Base-by-base conservation (phyloP, 1,139 yeast genomes). In the Saccharomyces hybrid region DNA sequence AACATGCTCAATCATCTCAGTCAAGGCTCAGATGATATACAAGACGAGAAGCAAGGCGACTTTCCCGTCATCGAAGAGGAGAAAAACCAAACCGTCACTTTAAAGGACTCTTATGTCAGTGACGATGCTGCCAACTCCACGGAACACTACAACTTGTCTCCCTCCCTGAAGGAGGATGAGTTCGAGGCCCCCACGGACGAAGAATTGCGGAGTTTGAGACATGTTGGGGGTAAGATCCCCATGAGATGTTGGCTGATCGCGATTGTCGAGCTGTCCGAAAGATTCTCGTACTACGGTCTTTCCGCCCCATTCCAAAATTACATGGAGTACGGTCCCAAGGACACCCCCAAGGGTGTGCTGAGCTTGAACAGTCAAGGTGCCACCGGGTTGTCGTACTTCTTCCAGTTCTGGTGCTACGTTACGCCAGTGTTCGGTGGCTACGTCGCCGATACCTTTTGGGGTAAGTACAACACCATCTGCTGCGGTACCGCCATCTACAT, bases 261-360 rank as follows among this genome's bases (percentile, higher is more conserved):
- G 38, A 60, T 86, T 51, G 88, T 88, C 47, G 96, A 88, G 71
- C 80, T 88, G 60, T 82, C 91, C 47, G 96, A 88, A 71, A 80
- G 96, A 64, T 88, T 88, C 69, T 78, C 93, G n/a, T 88, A 83
- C 75, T 88, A 87, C 65, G 95, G 95, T 66, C 75, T 86, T 56
- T 77, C 84, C 51, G 86, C 88, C 58, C 86, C 89, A 21, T 82
- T 87, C 74, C 86, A 83, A 71, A 87, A 88, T 73, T 87, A 86
- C 70, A 84, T 86, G 83, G 89, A 85, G 38, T 77, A 77, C 52
- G 74, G 75, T 19, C 71, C 74, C 14, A 61, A 66, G 48, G 73
- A 73, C 49, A 82, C 81, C 48, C 73, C 75, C 31, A 58, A 61
- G 38, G 95, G 95, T 68, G 81, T 83, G 14, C 77, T 87, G 60